A percentile compares a stretch with the other conserved stretches of the same genome.
Conservation (phyloP, 2,329 filamentous ascomycete species). For the Aspergillus tanneri region DNA sequence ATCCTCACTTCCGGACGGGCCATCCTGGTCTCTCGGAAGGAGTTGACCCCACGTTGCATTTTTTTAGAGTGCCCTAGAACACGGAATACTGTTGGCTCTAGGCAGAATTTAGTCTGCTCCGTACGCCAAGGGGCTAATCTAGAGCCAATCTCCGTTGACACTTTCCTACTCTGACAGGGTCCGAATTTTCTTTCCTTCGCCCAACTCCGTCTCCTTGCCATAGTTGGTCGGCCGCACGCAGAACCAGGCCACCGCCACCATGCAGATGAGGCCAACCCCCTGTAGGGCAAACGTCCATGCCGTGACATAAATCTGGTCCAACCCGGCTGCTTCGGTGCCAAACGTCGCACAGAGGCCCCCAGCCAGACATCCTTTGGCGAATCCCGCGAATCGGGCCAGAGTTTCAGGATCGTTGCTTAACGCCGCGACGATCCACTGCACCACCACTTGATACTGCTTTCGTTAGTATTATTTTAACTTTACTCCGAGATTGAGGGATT, state of each 20-base stretch:
- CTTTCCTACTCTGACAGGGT: not conserved
- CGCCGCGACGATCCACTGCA: not conserved
- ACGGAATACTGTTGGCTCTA: too few relatives aligned
- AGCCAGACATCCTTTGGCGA: not conserved
- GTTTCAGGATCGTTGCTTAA: not conserved
- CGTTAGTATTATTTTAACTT: not conserved
- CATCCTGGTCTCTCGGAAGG: too few relatives aligned
- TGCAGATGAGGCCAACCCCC: not conserved
- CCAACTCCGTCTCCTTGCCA: not conserved
- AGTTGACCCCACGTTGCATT: too few relatives aligned
- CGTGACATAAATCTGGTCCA: not conserved
- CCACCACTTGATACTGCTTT: not conserved
- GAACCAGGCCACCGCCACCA: not conserved
- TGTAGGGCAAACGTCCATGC: not conserved
- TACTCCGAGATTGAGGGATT: not conserved
- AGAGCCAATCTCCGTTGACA: not conserved
- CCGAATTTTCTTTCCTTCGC: not conserved
- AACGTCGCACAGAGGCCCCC: not conserved
- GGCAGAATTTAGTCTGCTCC: too few relatives aligned
- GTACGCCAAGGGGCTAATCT: too few relatives aligned
- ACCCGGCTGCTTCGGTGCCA: not conserved
- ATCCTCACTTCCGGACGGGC: too few relatives aligned
- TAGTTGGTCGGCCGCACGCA: not conserved
- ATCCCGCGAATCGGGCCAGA: not conserved
- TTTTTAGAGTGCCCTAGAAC: too few relatives aligned